These are phyloP conservation scores for Panaeolus cyanescens DNA, from an alignment of 768 basidiomycete species.

Conservation along the genomic window DNA sequence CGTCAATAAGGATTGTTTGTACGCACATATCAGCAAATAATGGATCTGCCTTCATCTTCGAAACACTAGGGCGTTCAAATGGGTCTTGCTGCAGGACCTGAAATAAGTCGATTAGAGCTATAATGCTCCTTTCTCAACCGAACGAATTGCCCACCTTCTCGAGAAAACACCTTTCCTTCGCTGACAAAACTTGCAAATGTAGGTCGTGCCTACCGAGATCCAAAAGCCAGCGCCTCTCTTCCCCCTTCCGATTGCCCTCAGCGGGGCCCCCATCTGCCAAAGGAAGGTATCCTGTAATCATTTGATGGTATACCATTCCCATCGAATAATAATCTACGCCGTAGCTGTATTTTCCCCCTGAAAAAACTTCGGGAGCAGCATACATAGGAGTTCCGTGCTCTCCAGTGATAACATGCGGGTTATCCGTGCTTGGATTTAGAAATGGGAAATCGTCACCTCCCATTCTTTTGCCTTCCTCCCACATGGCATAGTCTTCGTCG, in stretches of 20 bases:
- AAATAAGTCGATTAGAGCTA: background rate
- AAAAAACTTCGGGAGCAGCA: conserved; percentile 92
- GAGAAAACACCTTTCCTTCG: conserved; percentile 15
- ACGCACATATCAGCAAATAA: conserved; percentile 18
- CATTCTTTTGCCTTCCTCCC: conserved; percentile 9
- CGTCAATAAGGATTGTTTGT: background rate
- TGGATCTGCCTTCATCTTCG: conserved; percentile 16
- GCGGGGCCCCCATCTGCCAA: background rate
- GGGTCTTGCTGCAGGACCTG: conserved; percentile 19
- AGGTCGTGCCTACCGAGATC: conserved; percentile 14
- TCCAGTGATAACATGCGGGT: conserved; percentile 16
- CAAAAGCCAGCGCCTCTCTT: conserved; percentile 2
- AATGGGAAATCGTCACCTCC: conserved; percentile 19
- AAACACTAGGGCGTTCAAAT: conserved; percentile 13
- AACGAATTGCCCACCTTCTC: conserved; percentile 5
- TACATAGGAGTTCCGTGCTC: conserved; percentile 91
- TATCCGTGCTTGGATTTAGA: conserved; percentile 19
- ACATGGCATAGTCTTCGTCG: conserved; percentile 19
- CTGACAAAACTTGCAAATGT: conserved; percentile 17
- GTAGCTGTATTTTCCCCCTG: conserved; percentile 68
- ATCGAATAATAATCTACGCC: conserved; percentile 24
- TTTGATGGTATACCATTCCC: conserved; percentile 21
- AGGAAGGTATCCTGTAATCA: conserved; percentile 22
- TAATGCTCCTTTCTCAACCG: background rate
- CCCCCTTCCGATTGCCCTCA: conserved; percentile 9